Evolutionary conservation across 2,329 filamentous ascomycete species (phyloP).

Genomic region (Colletotrichum sp.): DNA sequence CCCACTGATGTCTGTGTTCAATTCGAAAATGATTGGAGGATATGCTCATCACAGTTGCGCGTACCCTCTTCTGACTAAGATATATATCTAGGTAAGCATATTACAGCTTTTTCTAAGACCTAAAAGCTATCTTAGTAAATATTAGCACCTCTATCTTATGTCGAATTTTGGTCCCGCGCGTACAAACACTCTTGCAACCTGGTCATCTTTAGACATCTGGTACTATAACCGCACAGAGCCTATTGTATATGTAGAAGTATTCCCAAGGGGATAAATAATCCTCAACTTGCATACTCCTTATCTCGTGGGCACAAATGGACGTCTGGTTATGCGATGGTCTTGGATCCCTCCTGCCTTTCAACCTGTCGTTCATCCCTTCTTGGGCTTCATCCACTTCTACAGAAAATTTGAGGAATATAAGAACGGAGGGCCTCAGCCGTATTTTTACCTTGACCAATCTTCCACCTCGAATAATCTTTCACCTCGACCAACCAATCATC

Average conservation of each 20-base stretch:
- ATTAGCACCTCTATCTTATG: too few species aligned
- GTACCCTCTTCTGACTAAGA: not conserved
- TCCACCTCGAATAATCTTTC: not conserved
- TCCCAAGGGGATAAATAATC: too few species aligned
- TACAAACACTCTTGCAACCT: too few species aligned
- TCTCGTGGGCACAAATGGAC: fast-evolving
- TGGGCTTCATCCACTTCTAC: not conserved
- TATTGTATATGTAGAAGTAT: too few species aligned
- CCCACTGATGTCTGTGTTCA: fast-evolving
- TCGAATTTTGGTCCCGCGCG: too few species aligned
- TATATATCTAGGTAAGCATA: not conserved
- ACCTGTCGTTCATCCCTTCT: not conserved
- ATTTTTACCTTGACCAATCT: not conserved
- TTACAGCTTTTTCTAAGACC: too few species aligned
- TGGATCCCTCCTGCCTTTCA: not conserved
- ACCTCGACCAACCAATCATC: not conserved
- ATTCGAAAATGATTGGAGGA: not conserved
- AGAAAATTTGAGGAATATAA: fast-evolving
- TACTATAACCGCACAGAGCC: too few species aligned
- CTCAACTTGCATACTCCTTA: not conserved
- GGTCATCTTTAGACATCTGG: too few species aligned
- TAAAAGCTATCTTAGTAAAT: too few species aligned
- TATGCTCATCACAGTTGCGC: not conserved
- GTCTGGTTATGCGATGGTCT: fast-evolving
- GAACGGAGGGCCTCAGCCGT: fast-evolving